phyloP scores from a whole-genome alignment of 805 yeast species.

The Kuraishia piskuri region DNA sequence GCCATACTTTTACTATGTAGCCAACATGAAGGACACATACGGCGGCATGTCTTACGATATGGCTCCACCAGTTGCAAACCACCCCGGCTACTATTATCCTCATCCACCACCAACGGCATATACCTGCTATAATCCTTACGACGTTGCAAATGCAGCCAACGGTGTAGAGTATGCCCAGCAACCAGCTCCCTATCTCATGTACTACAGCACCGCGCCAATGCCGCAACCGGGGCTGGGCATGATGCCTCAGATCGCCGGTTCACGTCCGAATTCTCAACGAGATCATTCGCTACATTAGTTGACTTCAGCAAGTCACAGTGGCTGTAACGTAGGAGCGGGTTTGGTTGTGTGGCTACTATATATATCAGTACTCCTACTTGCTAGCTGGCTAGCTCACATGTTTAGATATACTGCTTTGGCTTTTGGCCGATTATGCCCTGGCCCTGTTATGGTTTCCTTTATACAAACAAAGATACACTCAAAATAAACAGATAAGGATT shows the following conservation, averaged over 20 bases:
- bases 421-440: neutral
- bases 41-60: neutral
- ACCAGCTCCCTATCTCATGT: neutral
- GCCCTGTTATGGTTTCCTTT: neutral
- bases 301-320: constrained; percentile 7
- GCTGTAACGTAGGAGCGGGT: neutral
- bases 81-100: constrained; percentile 1
- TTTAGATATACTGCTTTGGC: neutral
- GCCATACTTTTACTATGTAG: constrained; percentile 3
- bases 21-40: neutral
- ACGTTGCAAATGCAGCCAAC: neutral
- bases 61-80: neutral
- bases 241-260: neutral
- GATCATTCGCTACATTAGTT: constrained; percentile 1
- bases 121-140: neutral
- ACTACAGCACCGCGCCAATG: neutral
- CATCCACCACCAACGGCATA: neutral
- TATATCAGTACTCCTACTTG: neutral
- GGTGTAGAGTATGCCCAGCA: neutral
- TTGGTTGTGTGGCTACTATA: too few relatives aligned
- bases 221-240: neutral
- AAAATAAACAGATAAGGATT: too few relatives aligned
- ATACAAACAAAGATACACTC: neutral
- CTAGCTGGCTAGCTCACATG: neutral
- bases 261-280: constrained; percentile 2